Evolutionary conservation across 2,329 filamentous ascomycete genomes (phyloP), one percentile per base, ranked within the genome.

Genomic region (Harringtonia aguacate): DNA sequence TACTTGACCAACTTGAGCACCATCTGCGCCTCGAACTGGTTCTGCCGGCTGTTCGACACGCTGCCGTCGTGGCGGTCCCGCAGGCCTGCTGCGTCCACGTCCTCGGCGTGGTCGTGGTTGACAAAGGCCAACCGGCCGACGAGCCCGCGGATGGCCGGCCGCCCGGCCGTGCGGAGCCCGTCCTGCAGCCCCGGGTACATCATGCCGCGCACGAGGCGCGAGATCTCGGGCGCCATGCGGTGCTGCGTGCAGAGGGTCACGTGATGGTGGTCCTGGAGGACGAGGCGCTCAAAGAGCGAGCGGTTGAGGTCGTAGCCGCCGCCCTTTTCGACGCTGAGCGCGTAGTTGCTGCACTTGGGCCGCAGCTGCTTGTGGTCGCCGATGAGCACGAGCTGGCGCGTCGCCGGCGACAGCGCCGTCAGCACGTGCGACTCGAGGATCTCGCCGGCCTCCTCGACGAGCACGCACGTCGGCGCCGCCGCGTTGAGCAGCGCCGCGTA

Each of bases 401-500:
- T 74, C 0, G 68, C 58, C 0, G 69, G 56, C 8, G 38, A 8
- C 45, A 86, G 52, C 0, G 82, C 73, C 0, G 81, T 73, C 1
- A 86, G 58, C 2, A 83, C 65, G 50, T 86, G 82, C 2, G 70
- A 68, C 56, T 87, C 83, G 0, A 86, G 63, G 4, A 87, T 83
- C 49, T 87, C 82, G 2, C 81, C 83, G 1, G 81, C 83, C 57
- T 87, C 83, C 56, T 87, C 83, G 0, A 85, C 73, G 0, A 88
- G 55, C 1, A 86, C 58, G 3, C 84, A 64, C 1, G 77, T 75
- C 0, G 80, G 78, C 0, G 61, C 57, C 0, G 72, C 73, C 1
- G 67, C 62, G 5, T 67, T 67, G 9, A 87, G 67, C 2, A 73
- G 63, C 0, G 69, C 59, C 0, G 67, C 60, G 41, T 82, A 72